A percentile compares a stretch with the other conserved stretches of the same genome.
phyloP scores from a whole-genome alignment of 441 rosid species.

The Jatropha multifida region DNA sequence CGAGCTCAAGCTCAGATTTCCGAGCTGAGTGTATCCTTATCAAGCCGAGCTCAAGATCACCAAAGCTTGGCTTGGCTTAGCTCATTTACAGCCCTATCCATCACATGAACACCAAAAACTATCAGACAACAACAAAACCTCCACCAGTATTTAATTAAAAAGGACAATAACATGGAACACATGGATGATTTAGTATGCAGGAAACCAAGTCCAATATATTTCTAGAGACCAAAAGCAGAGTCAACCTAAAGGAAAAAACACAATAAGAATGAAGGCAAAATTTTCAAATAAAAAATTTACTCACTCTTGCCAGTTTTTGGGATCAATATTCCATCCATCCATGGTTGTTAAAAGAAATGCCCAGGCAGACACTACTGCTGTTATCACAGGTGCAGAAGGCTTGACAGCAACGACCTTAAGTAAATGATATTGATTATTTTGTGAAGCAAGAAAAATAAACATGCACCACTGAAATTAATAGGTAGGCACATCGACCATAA shows the following conservation, averaged over 20 bases:
- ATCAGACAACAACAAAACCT: not conserved
- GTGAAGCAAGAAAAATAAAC: conserved; percentile 8
- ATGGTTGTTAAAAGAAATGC: conserved; percentile 79
- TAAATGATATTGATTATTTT: not conserved
- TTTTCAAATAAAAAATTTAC: conserved; percentile 22
- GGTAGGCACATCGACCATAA: not conserved
- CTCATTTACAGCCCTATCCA: not conserved
- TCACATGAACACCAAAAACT: not conserved
- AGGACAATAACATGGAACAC: not conserved
- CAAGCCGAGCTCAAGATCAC: too few species aligned
- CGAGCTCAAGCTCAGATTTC: too few species aligned
- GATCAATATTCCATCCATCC: conserved; percentile 52
- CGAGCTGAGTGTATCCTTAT: too few species aligned
- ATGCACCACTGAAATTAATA: not conserved
- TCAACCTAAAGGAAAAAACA: not conserved
- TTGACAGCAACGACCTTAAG: conserved; percentile 69
- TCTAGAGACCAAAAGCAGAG: not conserved
- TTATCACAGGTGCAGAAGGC: conserved; percentile 54
- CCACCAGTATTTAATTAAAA: not conserved
- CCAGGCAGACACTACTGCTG: conserved; percentile 90
- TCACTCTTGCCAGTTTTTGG: conserved; percentile 85
- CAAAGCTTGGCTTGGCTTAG: too few species aligned
- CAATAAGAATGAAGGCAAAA: not conserved
- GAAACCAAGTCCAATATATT: not conserved
- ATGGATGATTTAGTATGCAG: not conserved